Percentiles rank a stretch among this genome's conserved stretches.
Conservation (phyloP, 306 rosid genomes). For the Cucurbita maxima region DNA sequence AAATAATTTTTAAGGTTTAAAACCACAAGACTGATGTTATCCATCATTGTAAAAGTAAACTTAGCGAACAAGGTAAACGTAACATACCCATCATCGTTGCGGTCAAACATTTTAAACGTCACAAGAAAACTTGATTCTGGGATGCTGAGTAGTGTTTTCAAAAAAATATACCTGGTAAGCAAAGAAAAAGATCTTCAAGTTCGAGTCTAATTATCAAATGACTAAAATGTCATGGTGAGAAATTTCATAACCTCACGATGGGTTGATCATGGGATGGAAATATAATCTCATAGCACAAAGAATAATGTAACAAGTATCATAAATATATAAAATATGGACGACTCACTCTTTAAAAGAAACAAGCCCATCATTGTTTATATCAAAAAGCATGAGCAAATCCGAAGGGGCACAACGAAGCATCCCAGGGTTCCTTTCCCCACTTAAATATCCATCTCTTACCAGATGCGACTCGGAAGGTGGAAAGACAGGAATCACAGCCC, state of each 20-base stretch:
- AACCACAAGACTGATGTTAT: neutral
- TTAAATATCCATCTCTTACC: constrained; percentile 80
- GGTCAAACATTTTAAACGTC: constrained; percentile 77
- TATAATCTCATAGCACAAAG: neutral
- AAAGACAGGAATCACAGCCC: constrained; percentile 90
- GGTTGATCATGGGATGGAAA: neutral
- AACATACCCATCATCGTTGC: constrained; percentile 54
- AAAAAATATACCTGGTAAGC: constrained; percentile 67
- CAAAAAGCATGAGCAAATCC: constrained; percentile 77
- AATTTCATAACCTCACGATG: neutral
- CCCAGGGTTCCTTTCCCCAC: constrained; percentile 81
- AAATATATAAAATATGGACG: neutral
- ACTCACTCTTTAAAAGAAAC: constrained; percentile 87
- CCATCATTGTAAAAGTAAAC: neutral
- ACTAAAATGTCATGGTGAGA: neutral
- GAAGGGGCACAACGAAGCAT: constrained; percentile 58
- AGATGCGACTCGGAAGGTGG: constrained; percentile 90
- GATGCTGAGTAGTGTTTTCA: constrained; percentile 76
- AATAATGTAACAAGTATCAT: neutral
- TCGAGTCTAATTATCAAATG: neutral
- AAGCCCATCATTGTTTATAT: constrained; percentile 52
- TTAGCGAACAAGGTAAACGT: neutral
- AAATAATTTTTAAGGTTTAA: neutral
- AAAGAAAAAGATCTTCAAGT: neutral
- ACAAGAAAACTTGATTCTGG: constrained; percentile 70